phyloP scores from a whole-genome alignment of 1,284 basidiomycete genomes.

The Inonotus obliquus region DNA sequence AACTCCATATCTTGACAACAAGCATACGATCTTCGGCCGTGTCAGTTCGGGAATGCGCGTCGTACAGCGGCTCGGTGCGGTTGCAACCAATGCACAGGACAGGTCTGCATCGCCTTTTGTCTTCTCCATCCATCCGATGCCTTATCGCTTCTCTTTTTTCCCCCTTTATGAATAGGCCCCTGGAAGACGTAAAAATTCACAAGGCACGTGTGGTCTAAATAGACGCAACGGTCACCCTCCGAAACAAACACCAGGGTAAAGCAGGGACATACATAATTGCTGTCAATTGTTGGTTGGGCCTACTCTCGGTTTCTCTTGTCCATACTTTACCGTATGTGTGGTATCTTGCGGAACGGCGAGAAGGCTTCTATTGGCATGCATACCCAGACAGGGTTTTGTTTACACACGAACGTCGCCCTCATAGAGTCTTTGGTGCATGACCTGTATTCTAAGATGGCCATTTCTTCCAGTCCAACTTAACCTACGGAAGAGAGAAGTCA shows the following conservation, averaged over 20 bases:
- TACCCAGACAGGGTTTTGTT: constrained; percentile 17
- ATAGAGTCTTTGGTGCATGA: background rate
- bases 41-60: constrained; percentile 85
- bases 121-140: background rate
- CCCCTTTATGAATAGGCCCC: constrained; percentile 48
- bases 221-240: background rate
- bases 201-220: constrained; percentile 56
- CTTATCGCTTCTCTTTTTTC: constrained; percentile 18
- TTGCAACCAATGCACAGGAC: constrained; percentile 75
- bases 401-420: constrained; percentile 15
- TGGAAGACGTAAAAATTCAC: constrained; percentile 76
- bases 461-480: background rate
- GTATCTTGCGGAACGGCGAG: constrained; percentile 11
- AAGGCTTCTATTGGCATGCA: constrained; percentile 20
- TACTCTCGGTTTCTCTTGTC: no score
- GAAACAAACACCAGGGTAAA: background rate
- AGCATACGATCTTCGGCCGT: constrained; percentile 92
- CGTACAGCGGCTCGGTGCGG: constrained; percentile 75
- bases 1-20: constrained; percentile 88
- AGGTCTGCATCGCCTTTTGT: constrained; percentile 42
- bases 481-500: background rate
- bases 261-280: no score
- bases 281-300: no score
- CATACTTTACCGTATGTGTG: constrained; percentile 13
- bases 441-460: background rate